Base-by-base conservation (phyloP, 495 filamentous ascomycete species). In the Neurospora intermedia region DNA sequence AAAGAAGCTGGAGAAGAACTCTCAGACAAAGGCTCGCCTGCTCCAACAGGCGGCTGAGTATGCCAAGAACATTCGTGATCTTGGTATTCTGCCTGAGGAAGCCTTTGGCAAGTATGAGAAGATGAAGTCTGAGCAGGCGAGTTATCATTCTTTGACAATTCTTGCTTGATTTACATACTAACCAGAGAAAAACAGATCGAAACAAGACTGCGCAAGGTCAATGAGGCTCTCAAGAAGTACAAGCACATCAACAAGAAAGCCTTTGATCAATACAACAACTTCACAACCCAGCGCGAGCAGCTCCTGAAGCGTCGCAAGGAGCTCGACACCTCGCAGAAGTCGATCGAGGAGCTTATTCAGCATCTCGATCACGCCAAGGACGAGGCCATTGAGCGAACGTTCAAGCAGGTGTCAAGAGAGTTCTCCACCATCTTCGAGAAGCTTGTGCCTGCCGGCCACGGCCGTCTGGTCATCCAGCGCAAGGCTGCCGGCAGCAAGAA, bases 171-270 rank as follows among this genome's bases (percentile, higher is more conserved):
- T n/a, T 69, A 43, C 23, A 7, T 35, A 74, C 78, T 78, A 75
- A 80, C 77, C 38, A 40, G 18, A 13, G 13, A 43, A 45, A 43
- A 45, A 10, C 75, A 91, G 87, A 89, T 97, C 35, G 89, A 93
- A n/a, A 90, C 91, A 76, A 91, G 91, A 31, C 89, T 99, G 9
- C 91, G 96, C 81, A 97, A 96, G 80, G 93, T 95, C 80, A 97
- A 97, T 77, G 93, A 97, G 73, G 88, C 91, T 0, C 86, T 99
- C 59, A 98, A 98, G 83, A 97, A 98, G 79, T 98, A 94, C 84
- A 92, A 91, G 43, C 93, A 97, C 77, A 93, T 99, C 79, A 99
- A 99, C 87, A 99, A 98, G 84, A 99, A 99, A 81, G 96, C 96
- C 0, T 97, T 98, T 75, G 96, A 99, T 81, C 96, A 99, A 81